phyloP scores from a whole-genome alignment of 257 asterid species.

The Plantago major region DNA sequence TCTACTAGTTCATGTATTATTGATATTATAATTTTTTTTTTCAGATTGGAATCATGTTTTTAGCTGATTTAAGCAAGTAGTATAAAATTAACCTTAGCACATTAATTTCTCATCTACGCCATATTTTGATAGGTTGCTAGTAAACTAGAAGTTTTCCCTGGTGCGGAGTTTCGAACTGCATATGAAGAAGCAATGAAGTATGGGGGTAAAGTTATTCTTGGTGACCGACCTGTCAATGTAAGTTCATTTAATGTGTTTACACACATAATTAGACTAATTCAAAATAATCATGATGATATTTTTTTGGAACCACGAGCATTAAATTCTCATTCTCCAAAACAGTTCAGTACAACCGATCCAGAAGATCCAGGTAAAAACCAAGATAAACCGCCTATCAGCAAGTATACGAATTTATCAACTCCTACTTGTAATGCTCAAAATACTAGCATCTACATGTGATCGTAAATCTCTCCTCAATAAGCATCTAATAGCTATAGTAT shows the following conservation, averaged over 20 bases:
- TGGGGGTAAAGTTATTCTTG: conserved; percentile 90
- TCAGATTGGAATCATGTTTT: conserved; percentile 15
- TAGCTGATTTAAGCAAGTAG: not conserved
- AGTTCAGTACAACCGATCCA: too few relatives aligned
- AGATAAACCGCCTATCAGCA: too few relatives aligned
- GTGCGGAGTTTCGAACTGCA: conserved; percentile 95
- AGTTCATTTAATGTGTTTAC: conserved; percentile 24
- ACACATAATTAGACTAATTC: not conserved
- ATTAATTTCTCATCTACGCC: conserved; percentile 14
- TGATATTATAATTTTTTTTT: not conserved
- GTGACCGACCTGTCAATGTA: conserved; percentile 89
- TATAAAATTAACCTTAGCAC: not conserved
- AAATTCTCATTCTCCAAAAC: too few relatives aligned
- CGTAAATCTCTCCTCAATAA: too few relatives aligned
- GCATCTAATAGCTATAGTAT: too few relatives aligned
- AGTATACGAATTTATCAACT: too few relatives aligned
- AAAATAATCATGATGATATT: conserved; percentile 10
- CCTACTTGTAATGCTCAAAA: too few relatives aligned
- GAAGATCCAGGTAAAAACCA: too few relatives aligned
- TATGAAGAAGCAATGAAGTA: conserved; percentile 91
- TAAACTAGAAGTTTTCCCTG: conserved; percentile 86
- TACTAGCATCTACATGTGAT: too few relatives aligned
- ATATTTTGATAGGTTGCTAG: conserved; percentile 62
- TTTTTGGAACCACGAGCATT: not conserved
- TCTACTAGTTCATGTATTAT: conserved; percentile 10